These are phyloP conservation scores for Penicillium hordei DNA, from an alignment of 2,329 filamentous ascomycete genomes.

Conservation along the genomic window DNA sequence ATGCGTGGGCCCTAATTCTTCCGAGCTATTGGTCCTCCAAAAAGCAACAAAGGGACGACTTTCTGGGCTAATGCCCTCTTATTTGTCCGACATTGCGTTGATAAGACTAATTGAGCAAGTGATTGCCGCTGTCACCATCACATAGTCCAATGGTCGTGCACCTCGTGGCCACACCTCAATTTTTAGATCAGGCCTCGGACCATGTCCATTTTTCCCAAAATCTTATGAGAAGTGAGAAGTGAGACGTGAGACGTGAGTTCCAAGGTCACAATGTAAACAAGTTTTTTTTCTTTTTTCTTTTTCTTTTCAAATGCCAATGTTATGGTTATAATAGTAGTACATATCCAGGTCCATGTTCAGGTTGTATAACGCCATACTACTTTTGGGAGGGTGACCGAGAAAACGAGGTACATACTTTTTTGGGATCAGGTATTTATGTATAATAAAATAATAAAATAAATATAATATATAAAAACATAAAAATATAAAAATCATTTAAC, in stretches of 20 bases:
- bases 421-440: neutral
- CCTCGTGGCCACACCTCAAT: slow-evolving; percentile 24
- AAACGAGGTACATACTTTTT: neutral
- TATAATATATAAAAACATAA: neutral
- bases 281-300: neutral
- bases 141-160: slow-evolving; percentile 20
- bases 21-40: neutral
- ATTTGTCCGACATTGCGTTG: slow-evolving; percentile 13
- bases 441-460: neutral
- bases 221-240: neutral
- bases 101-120: slow-evolving; percentile 26
- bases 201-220: neutral
- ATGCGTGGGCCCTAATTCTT: neutral
- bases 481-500: neutral
- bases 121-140: slow-evolving; percentile 28
- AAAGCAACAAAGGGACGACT: neutral
- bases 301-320: neutral
- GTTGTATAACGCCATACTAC: neutral
- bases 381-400: neutral
- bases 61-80: neutral
- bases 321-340: neutral
- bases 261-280: neutral
- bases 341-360: neutral
- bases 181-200: slow-evolving; percentile 3
- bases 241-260: neutral